phyloP scores from a whole-genome alignment of 495 filamentous ascomycete species.

The Hypoxylon trugodes region DNA sequence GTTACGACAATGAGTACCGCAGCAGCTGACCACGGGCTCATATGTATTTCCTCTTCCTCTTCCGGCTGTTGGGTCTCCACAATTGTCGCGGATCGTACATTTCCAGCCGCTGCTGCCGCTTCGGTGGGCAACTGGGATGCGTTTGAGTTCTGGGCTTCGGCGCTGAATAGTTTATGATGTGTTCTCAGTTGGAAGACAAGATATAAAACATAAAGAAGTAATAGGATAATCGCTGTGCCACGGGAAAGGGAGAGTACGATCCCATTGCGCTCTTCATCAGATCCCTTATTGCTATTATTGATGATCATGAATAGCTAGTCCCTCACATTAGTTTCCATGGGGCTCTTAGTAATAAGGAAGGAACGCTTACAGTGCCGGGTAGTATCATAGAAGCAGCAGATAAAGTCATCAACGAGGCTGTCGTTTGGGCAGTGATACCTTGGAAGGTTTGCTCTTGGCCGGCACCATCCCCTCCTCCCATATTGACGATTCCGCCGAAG shows the following conservation, averaged over 20 bases:
- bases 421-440: constrained; percentile 87
- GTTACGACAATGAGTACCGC: constrained; percentile 80
- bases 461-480: constrained; percentile 50
- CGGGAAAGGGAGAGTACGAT: constrained; percentile 87
- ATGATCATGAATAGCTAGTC: constrained; percentile 56
- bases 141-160: constrained; percentile 48
- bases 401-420: constrained; percentile 94
- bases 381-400: constrained; percentile 92
- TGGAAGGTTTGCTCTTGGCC: constrained; percentile 80
- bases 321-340: constrained; percentile 12
- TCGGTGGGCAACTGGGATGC: constrained; percentile 38
- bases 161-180: constrained; percentile 83
- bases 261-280: constrained; percentile 54
- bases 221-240: constrained; percentile 87
- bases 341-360: not conserved
- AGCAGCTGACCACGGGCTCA: constrained; percentile 76
- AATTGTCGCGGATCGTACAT: constrained; percentile 29
- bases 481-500: constrained; percentile 76
- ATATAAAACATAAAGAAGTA: constrained; percentile 89
- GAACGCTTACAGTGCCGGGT: constrained; percentile 76
- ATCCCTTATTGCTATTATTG: constrained; percentile 37
- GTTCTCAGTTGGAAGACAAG: constrained; percentile 89
- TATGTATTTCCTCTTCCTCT: constrained; percentile 61
- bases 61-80: constrained; percentile 51
- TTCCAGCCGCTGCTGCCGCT: constrained; percentile 43